A percentile compares a stretch with the other conserved stretches of the same genome.
These are phyloP conservation scores for Debaryomyces prosopidis DNA, from an alignment of 805 yeast genomes.

Conservation along the genomic window DNA sequence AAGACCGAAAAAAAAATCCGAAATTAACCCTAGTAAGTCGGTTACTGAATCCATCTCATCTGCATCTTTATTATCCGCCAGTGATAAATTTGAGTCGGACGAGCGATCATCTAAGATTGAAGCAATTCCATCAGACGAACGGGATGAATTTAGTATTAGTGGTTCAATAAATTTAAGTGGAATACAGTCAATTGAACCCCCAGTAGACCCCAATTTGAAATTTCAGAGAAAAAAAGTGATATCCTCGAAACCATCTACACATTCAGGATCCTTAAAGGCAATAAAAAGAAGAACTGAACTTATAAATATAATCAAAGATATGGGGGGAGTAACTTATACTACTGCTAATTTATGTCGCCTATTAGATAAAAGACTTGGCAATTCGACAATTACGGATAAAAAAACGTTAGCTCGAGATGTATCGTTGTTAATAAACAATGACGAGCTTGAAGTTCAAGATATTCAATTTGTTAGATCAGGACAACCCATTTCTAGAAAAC, in stretches of 20 bases:
- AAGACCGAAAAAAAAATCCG: conserved; percentile 3
- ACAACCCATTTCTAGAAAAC: conserved; percentile 26
- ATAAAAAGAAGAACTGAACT: conserved; percentile 28
- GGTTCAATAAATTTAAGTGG: background rate
- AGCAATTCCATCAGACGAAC: background rate
- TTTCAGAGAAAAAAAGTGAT: background rate
- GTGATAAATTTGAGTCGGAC: background rate
- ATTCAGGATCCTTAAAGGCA: conserved; percentile 26
- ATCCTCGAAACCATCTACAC: conserved; percentile 3
- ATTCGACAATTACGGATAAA: conserved; percentile 31
- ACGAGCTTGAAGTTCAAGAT: conserved; percentile 22
- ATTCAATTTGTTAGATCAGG: conserved; percentile 27
- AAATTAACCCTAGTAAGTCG: background rate
- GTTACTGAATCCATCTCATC: background rate
- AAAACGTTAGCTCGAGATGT: conserved; percentile 43
- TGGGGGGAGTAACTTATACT: conserved; percentile 41
- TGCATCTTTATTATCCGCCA: background rate
- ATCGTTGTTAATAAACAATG: conserved; percentile 21
- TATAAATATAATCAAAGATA: conserved; percentile 27
- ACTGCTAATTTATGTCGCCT: conserved; percentile 31
- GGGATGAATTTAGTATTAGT: background rate
- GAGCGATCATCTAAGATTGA: background rate
- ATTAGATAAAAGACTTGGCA: conserved; percentile 30
- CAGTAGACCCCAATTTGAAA: background rate
- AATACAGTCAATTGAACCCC: background rate